Evolutionary conservation across 2,329 filamentous ascomycete species (phyloP), one percentile per base, ranked within the genome.

Genomic region (Chrysoporthe cubensis): DNA sequence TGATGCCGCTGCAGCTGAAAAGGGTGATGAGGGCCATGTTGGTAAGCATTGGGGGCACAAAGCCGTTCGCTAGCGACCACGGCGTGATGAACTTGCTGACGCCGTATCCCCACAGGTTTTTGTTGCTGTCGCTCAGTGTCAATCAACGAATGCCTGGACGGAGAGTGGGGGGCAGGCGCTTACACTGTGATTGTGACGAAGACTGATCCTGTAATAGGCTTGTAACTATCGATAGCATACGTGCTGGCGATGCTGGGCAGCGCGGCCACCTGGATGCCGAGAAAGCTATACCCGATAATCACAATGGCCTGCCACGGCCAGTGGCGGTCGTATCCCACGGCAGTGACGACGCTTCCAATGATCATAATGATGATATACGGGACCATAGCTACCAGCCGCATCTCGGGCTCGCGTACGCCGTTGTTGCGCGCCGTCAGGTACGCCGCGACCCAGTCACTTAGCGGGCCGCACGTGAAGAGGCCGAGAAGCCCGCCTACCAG

Each of bases 201-300:
- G 61, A 74, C 65, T n/a, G 69, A 70, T 6, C 88, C 87, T 0
- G 87, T 83, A 1, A 89, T 85, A 0, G 88, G 87, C 76, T 90
- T 90, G 76, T 90, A 90, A 66, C 82, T 85, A 74, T 90, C 88
- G 18, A 90, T 83, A 0, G 87, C 85, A 72, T 90, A 90, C 2
- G 80, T 87, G 44, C 80, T 85, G 4, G 80, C 82, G 66, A 90
- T 90, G 14, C 83, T 83, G 0, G 88, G 88, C 14, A 90, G 76
- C 0, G 86, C 87, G 4, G 75, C 72, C 4, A 79, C 75, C 68
- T 78, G 76, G 26, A 78, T 71, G 2, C 78, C 78, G 0, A 74
- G 65, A 42, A 72, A 73, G 0, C 70, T 79, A 71, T 84, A 86
- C 1, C 84, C 84, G 69, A 83, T 75, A 2, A 86, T 76, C 14